These are phyloP conservation scores for Gastroboletus turbinatus DNA, from an alignment of 1,284 basidiomycete species.

Conservation along the genomic window DNA sequence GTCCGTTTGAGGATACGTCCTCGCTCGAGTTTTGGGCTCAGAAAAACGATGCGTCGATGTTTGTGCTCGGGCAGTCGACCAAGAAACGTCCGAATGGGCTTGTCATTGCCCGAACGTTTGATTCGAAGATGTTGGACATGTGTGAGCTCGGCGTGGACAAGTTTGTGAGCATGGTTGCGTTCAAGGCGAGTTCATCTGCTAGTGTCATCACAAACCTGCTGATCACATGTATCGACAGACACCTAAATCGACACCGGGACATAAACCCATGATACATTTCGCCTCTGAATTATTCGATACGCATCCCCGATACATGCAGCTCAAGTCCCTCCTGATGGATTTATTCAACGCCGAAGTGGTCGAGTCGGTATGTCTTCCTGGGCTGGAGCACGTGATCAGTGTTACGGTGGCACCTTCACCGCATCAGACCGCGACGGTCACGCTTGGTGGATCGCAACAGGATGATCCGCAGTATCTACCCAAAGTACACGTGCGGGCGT, in stretches of 20 bases:
- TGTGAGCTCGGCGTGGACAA: constrained; percentile 88
- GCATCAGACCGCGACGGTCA: constrained; percentile 46
- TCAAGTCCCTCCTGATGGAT: constrained; percentile 90
- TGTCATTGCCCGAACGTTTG: constrained; percentile 86
- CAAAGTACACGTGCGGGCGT: constrained; percentile 86
- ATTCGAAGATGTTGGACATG: constrained; percentile 90
- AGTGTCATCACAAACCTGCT: constrained; percentile 1
- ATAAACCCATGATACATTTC: constrained; percentile 94
- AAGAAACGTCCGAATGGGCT: constrained; percentile 95
- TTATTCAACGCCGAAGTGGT: constrained; percentile 89
- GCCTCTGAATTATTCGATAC: constrained; percentile 91
- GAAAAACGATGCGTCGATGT: constrained; percentile 95
- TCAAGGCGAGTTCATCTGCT: constrained; percentile 61
- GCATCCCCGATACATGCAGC: constrained; percentile 86
- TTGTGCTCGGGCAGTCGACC: constrained; percentile 87
- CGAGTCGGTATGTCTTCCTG: constrained; percentile 80
- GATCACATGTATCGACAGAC: constrained; percentile 48
- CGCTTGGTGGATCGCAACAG: constrained; percentile 25
- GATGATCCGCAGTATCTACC: constrained; percentile 59
- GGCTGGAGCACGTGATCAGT: constrained; percentile 91
- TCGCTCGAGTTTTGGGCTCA: constrained; percentile 90
- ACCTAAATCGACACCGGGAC: constrained; percentile 86
- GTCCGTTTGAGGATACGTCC: constrained; percentile 86
- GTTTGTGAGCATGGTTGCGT: constrained; percentile 76
- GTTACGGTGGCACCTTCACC: constrained; percentile 73